Evolutionary conservation across 23 red algal genomes (phyloP), one percentile per base, ranked within the genome.

Genomic region (Chondrus crispus): DNA sequence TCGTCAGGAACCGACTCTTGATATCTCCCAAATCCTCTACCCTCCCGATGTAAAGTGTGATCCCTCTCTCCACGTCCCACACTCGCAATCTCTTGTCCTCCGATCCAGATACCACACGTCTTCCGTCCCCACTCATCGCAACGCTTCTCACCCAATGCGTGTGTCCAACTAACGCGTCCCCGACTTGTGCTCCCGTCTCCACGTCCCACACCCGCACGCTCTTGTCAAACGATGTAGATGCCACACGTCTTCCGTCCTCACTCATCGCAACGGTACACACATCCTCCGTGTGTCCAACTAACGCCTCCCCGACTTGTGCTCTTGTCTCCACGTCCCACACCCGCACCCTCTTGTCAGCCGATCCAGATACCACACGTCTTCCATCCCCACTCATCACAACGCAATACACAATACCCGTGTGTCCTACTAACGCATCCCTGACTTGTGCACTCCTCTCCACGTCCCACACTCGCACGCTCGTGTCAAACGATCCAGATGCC

Each of bases 201-300:
- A n/a, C n/a, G 6, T 81, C 76, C 76, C 76, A 81, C 8, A 81
- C 76, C 43, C 76, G 76, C 8, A 81, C 42, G 4, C 45, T 53
- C 5, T 81, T 81, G 43, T 81, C 76, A 16, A 5, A 4, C 4
- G 76, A 81, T 58, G 45, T 48, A 46, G 76, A 81, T 5, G 55
- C 6, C 6, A 81, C 43, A 3, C 50, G 76, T 5, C 28, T 44
- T 5, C 71, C 71, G n/a, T 5, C 16, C 42, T 4, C 42, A 40
- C 24, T 76, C 35, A 48, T 11, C 42, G 76, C 50, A 9, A 81
- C 76, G 55, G 45, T 44, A 3, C 22, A 3, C 46, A 81, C 45
- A 3, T 5, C 40, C 3, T 22, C 37, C 4, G 46, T 81, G 42
- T 81, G 76, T 8, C 76, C 76, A 6, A 54, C 45, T 16, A 81